Evolutionary conservation across 148 eudicot species (phyloP).

Genomic region (Rhododendron ovatum): DNA sequence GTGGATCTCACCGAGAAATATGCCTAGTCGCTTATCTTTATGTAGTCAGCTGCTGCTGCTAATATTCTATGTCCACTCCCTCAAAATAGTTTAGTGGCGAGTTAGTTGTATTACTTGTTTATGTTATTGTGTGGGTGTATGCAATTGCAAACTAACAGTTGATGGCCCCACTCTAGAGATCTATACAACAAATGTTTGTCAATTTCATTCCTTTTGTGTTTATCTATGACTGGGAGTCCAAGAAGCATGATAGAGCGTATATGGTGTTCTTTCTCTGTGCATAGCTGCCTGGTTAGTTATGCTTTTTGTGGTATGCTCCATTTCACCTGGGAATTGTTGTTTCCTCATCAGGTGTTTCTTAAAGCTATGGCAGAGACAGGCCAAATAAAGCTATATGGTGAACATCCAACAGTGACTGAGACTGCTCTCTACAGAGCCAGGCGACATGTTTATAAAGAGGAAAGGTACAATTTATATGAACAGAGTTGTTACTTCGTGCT

Average conservation of each 20-base stretch:
- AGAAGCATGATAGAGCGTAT: background rate
- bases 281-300: background rate
- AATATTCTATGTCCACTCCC: background rate
- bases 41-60: background rate
- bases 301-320: background rate
- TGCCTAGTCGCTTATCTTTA: background rate
- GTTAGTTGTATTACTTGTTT: background rate
- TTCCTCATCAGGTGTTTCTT: slow-evolving; percentile 66
- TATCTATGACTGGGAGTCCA: background rate
- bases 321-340: background rate
- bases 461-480: slow-evolving; percentile 46
- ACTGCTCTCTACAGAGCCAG: slow-evolving; percentile 89
- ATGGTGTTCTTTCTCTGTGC: background rate
- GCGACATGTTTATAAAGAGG: slow-evolving; percentile 88
- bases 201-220: background rate
- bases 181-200: background rate
- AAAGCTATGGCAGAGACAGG: slow-evolving; percentile 99
- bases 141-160: background rate
- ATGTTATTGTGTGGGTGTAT: background rate
- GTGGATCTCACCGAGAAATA: background rate
- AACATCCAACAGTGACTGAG: slow-evolving; percentile 86
- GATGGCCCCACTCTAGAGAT: background rate
- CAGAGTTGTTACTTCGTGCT: background rate
- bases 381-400: slow-evolving; percentile 92
- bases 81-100: background rate